These are phyloP conservation scores for Scedosporium apiospermum DNA, from an alignment of 2,329 filamentous ascomycete genomes.

Conservation along the genomic window DNA sequence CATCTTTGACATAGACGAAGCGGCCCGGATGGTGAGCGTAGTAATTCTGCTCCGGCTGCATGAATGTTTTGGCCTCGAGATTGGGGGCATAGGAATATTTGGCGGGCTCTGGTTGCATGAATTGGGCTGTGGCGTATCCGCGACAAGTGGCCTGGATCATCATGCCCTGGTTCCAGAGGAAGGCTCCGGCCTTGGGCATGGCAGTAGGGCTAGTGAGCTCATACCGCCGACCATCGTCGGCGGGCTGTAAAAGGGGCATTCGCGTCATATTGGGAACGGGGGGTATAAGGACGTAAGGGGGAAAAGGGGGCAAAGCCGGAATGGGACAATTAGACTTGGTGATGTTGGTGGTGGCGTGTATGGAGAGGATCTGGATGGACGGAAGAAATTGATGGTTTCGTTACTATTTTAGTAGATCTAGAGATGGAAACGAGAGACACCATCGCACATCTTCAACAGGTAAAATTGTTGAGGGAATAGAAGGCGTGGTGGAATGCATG, in stretches of 20 bases:
- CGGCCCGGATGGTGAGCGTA: slow-evolving; percentile 49
- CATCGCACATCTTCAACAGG: neutral
- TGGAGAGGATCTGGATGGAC: neutral
- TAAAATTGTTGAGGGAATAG: neutral
- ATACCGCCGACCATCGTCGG: slow-evolving; percentile 41
- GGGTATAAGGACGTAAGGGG: neutral
- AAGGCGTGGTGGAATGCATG: neutral
- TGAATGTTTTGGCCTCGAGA: slow-evolving; percentile 48
- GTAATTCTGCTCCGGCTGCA: slow-evolving; percentile 52
- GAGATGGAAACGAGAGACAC: neutral
- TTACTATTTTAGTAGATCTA: neutral
- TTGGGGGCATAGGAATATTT: slow-evolving; percentile 52
- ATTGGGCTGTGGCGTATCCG: slow-evolving; percentile 47
- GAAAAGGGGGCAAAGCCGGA: neutral
- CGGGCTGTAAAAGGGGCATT: slow-evolving; percentile 25
- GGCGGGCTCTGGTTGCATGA: slow-evolving; percentile 51
- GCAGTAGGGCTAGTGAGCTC: slow-evolving; percentile 45
- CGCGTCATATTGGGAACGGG: neutral
- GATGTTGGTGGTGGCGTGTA: neutral
- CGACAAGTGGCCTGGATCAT: slow-evolving; percentile 52
- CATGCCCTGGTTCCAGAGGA: slow-evolving; percentile 52
- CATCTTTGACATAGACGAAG: slow-evolving; percentile 50
- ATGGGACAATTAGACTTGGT: neutral
- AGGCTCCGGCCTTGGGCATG: slow-evolving; percentile 45
- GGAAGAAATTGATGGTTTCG: too few species aligned